phyloP scores from a whole-genome alignment of 805 yeast species.

The Wickerhamomyces canadensis region DNA sequence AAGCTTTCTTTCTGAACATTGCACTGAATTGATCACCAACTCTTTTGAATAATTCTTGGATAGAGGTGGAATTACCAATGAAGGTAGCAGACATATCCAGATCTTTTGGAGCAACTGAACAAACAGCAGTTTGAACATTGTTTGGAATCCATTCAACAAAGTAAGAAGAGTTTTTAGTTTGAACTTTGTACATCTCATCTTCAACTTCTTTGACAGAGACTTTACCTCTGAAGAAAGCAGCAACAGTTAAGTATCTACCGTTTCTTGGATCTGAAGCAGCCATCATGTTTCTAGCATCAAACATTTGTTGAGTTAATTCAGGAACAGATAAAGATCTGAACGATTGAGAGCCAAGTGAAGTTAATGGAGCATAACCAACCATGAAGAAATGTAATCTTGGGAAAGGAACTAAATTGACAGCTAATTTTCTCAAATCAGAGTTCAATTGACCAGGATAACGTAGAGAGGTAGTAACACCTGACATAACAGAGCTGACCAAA shows the following conservation, averaged over 20 bases:
- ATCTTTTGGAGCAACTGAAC: conserved; percentile 87
- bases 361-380: conserved; percentile 95
- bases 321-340: conserved; percentile 94
- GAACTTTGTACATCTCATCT: conserved; percentile 89
- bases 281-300: conserved; percentile 98
- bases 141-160: conserved; percentile 99
- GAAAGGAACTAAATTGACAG: conserved; percentile 97
- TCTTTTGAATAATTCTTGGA: conserved; percentile 97
- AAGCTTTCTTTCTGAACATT: conserved; percentile 98
- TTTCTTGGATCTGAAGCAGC: conserved; percentile 97
- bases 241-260: conserved; percentile 98
- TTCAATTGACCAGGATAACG: conserved; percentile 97
- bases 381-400: conserved; percentile 99
- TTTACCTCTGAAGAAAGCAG: conserved; percentile 97
- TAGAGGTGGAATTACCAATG: conserved; percentile 97
- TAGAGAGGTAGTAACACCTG: conserved; percentile 95
- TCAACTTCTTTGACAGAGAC: conserved; percentile 97
- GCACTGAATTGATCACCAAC: conserved; percentile 95
- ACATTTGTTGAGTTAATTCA: conserved; percentile 96
- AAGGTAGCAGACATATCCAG: conserved; percentile 90
- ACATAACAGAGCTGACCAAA: conserved; percentile 94
- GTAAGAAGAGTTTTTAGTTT: conserved; percentile 92
- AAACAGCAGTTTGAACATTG: conserved; percentile 98
- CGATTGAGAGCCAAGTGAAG: conserved; percentile 82
- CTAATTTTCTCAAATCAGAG: conserved; percentile 97